These are phyloP conservation scores for Fusarium buxicola DNA, from an alignment of 2,329 filamentous ascomycete genomes.

Conservation along the genomic window DNA sequence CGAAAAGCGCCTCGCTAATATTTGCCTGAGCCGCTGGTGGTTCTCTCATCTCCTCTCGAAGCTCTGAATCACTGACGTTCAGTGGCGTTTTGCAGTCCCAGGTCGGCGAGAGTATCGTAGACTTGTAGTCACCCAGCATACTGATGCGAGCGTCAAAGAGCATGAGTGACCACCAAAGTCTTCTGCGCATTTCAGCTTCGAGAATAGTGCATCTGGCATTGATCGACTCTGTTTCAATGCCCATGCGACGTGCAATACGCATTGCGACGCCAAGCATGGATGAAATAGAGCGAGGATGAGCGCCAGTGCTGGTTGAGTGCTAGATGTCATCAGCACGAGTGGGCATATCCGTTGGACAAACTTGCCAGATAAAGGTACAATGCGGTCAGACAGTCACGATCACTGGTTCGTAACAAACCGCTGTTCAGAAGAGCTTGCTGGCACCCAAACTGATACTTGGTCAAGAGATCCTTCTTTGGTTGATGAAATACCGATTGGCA, in stretches of 20 bases:
- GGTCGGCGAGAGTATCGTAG: slow-evolving; percentile 46
- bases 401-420: slow-evolving; percentile 60
- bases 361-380: slow-evolving; percentile 67
- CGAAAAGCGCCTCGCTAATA: slow-evolving; percentile 58
- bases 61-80: slow-evolving; percentile 60
- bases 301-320: slow-evolving; percentile 58
- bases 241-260: slow-evolving; percentile 68
- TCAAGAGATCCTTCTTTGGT: slow-evolving; percentile 55
- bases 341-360: neutral
- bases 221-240: slow-evolving; percentile 62
- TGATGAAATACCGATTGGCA: slow-evolving; percentile 57
- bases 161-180: slow-evolving; percentile 71
- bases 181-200: slow-evolving; percentile 69
- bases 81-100: slow-evolving; percentile 58
- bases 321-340: slow-evolving; percentile 40
- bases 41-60: slow-evolving; percentile 55
- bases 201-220: slow-evolving; percentile 48
- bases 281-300: slow-evolving; percentile 63
- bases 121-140: slow-evolving; percentile 59
- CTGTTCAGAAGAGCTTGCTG: slow-evolving; percentile 66
- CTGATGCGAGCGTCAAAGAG: slow-evolving; percentile 67
- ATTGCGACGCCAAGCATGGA: slow-evolving; percentile 65
- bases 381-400: slow-evolving; percentile 66
- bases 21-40: slow-evolving; percentile 43
- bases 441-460: slow-evolving; percentile 60